These are phyloP conservation scores for Calonectria pseudoreteaudii DNA, from an alignment of 2,329 filamentous ascomycete genomes.

Conservation along the genomic window DNA sequence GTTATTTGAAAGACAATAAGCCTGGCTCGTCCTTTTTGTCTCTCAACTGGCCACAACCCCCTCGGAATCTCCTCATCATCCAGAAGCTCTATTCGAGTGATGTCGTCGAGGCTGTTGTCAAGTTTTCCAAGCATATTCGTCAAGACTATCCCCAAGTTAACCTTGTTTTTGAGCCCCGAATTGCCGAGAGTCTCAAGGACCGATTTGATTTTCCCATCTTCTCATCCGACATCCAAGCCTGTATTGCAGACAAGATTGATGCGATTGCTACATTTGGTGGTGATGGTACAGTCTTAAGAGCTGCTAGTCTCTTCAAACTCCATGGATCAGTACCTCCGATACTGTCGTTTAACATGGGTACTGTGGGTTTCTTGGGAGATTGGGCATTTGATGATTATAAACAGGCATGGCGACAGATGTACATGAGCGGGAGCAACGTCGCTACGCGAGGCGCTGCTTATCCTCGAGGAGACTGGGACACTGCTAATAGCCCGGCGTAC, in stretches of 20 bases:
- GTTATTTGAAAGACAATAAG: constrained; percentile 55
- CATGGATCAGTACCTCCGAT: constrained; percentile 87
- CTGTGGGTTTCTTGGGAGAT: constrained; percentile 92
- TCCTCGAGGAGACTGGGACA: constrained; percentile 46
- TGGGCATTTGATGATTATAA: constrained; percentile 97
- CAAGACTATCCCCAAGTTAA: constrained; percentile 84
- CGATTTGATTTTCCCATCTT: constrained; percentile 81
- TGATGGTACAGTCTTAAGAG: constrained; percentile 64
- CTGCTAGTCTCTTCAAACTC: constrained; percentile 74
- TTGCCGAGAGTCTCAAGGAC: constrained; percentile 78
- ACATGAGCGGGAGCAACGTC: constrained; percentile 77
- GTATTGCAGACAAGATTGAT: constrained; percentile 84
- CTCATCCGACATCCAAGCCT: constrained; percentile 60
- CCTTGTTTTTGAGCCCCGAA: constrained; percentile 83
- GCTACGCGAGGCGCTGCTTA: constrained; percentile 57
- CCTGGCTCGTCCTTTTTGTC: constrained; percentile 66
- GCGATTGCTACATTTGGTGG: constrained; percentile 91
- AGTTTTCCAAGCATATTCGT: constrained; percentile 78
- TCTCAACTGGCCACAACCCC: constrained; percentile 65
- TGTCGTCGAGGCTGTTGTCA: constrained; percentile 64
- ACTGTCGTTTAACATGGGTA: constrained; percentile 96
- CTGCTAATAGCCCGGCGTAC: constrained; percentile 27
- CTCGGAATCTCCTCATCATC: constrained; percentile 68
- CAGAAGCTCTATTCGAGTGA: constrained; percentile 68
- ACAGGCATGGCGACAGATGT: constrained; percentile 90